phyloP scores from a whole-genome alignment of 73 alveolate species.

The Paramecium sonneborni region DNA sequence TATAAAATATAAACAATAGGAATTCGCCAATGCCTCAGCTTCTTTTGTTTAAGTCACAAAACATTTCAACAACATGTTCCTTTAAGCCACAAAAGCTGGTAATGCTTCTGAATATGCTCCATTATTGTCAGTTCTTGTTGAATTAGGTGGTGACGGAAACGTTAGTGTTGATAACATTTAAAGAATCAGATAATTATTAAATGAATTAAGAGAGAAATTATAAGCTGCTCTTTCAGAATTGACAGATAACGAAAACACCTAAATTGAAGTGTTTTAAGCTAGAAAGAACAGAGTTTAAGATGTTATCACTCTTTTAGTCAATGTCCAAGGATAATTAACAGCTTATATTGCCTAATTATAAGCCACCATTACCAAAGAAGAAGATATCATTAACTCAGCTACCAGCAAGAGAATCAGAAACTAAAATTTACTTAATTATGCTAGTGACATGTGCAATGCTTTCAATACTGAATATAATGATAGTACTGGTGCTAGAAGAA shows the following conservation, averaged over 20 bases:
- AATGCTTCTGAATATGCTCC: conserved; percentile 24
- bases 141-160: conserved; percentile 25
- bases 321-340: conserved; percentile 47
- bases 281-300: conserved; percentile 59
- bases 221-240: conserved; percentile 25
- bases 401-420: conserved; percentile 67
- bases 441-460: conserved; percentile 68
- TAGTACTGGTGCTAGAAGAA: conserved; percentile 64
- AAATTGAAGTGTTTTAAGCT: conserved; percentile 18
- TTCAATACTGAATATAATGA: conserved; percentile 64
- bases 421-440: conserved; percentile 61
- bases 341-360: conserved; percentile 54
- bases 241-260: conserved; percentile 33
- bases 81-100: conserved; percentile 27
- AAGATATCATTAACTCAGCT: conserved; percentile 57
- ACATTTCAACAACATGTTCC: conserved; percentile 54
- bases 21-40: conserved; percentile 44
- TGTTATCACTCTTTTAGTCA: conserved; percentile 35
- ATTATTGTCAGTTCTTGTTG: neutral
- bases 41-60: conserved; percentile 27
- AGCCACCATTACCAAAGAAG: conserved; percentile 63
- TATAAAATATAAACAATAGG: neutral
- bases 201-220: conserved; percentile 10
- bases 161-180: conserved; percentile 37
- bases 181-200: conserved; percentile 47